Evolutionary conservation across 176 grass and related monocot genomes (phyloP).

Genomic region (Secale cereale): DNA sequence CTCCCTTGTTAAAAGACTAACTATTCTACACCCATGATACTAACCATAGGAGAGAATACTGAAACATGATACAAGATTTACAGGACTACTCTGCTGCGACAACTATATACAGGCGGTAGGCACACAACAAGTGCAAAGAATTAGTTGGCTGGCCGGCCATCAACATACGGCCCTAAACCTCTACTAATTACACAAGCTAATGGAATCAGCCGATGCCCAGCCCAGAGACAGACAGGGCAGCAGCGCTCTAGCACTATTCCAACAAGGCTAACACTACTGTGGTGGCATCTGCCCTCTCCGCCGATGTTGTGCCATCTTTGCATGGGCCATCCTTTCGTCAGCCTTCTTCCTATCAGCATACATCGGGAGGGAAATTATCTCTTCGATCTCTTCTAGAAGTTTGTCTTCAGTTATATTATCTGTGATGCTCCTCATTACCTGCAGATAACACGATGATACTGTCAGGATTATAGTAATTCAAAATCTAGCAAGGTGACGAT

Average conservation of each 20-base stretch:
- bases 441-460: not conserved
- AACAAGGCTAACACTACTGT: constrained; percentile 27
- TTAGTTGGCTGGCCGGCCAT: constrained; percentile 46
- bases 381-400: constrained; percentile 64
- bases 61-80: constrained; percentile 50
- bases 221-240: not conserved
- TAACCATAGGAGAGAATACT: constrained; percentile 44
- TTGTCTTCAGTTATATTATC: constrained; percentile 90
- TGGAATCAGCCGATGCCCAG: constrained; percentile 4
- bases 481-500: not conserved
- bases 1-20: constrained; percentile 31
- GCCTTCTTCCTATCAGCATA: constrained; percentile 55
- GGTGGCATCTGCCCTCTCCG: constrained; percentile 19
- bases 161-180: constrained; percentile 32
- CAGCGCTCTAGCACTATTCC: constrained; percentile 17
- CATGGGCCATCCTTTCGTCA: constrained; percentile 38
- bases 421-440: constrained; percentile 94
- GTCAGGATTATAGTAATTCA: not conserved
- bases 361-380: constrained; percentile 77
- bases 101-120: constrained; percentile 40
- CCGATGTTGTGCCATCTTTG: constrained; percentile 51
- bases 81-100: constrained; percentile 36
- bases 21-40: constrained; percentile 55
- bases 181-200: constrained; percentile 73
- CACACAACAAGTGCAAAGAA: constrained; percentile 45